Base-by-base conservation (phyloP, 2,329 filamentous ascomycete species). In the Chaetomium globosum region DNA sequence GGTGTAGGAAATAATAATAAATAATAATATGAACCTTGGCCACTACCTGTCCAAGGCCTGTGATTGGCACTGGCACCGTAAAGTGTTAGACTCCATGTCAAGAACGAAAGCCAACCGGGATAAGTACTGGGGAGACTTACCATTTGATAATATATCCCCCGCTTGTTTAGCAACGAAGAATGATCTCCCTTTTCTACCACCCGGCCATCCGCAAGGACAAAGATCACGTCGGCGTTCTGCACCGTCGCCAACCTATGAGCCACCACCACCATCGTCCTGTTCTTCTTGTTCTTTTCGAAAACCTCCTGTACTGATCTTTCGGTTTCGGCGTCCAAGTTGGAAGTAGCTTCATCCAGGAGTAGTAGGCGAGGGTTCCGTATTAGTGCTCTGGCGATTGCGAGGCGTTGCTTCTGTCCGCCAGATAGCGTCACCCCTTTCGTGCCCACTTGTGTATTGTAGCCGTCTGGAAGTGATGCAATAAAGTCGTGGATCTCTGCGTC, bases 221-320 rank as follows among this genome's bases (percentile, higher is more conserved):
- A 92, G 30, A 93, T 93, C 10, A 87, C 79, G 74, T 94, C 88
- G 0, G 90, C 89, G 71, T 93, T 89, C 75, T 91, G 89, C 19
- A 93, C 86, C 16, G 89, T 94, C 0, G 88, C 88, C 63, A 93
- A 79, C n/a, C 91, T 81, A 74, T 94, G 91, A 0, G 91, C 91
- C 12, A 94, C 90, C 6, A 90, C 89, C 3, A 95, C 80, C 70
- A 90, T 91, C 1, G 91, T 87, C 9, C 83, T 77, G 3, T 83
- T 83, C 66, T 80, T 80, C 8, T 80, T 83, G 0, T 85, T 87
- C 63, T 80, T 82, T 78, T 92, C 88, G 72, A 93, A 86, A 0
- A 89, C 89, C 0, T 79, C 80, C 74, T 93, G 85, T 3, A 87
- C 83, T 12, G 85, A 78, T 73, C 83, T 80, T 75, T 86, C 84